Evolutionary conservation across 2,329 filamentous ascomycete species (phyloP), one percentile per base, ranked within the genome.

Genomic region (Pseudogymnoascus sp.): DNA sequence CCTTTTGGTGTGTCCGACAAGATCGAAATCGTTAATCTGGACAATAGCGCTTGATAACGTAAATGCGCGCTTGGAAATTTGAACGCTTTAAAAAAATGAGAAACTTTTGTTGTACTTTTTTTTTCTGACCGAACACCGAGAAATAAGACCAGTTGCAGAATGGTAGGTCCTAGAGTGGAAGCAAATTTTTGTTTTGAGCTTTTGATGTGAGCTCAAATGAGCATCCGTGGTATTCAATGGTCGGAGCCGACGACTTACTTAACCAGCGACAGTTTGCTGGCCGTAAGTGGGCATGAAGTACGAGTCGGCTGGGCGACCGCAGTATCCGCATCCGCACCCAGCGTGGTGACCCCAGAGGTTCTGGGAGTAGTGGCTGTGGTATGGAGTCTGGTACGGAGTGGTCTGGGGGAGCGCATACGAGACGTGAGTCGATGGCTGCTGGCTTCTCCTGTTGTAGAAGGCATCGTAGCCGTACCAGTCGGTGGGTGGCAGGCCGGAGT

Each of bases 391-490:
- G 63, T 78, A 78, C 64, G 79, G 76, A 37, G 78, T 78, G 45
- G 78, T 75, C 36, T 76, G 77, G 62, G 78, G 75, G 29, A 78
- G 77, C 60, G 75, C 75, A 62, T 77, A 75, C 66, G 73, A 61
- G 21, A 66, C 60, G 60, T 72, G 72, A 47, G 65, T 66, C 42
- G 62, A 40, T 45, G 65, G 16, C 69, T 69, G 63, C 69, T 73
- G 66, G 62, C 68, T 69, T 64, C 65, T 65, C 68, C 78, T 75
- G 66, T 76, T 78, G 71, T 80, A 78, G 21, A 77, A 76, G 63
- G 78, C 77, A 63, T 79, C 79, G 60, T 79, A 78, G n/a, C 78
- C 74, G 57, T 78, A 78, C 71, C 81, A 81, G 70, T 82, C 79
- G 54, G 77, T 80, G 59, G 81, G 76, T 77, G 79, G 80, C 68